Percentiles rank a stretch among this genome's conserved stretches.
These are phyloP conservation scores for Tetrastigma voinierianum DNA, from an alignment of 164 flowering plant genomes.

Conservation along the genomic window DNA sequence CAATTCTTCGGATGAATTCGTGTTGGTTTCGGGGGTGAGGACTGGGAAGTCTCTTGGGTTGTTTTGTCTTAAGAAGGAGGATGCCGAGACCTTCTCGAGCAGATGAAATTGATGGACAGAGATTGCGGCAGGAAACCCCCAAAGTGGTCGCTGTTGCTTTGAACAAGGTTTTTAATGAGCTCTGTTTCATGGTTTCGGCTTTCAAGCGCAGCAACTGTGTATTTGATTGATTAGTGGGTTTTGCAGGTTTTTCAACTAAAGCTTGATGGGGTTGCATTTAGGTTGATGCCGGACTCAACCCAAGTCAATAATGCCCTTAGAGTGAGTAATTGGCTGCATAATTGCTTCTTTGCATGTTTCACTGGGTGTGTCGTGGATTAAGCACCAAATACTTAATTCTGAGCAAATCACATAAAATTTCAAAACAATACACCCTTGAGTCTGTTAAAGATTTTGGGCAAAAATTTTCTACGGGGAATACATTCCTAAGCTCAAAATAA, in stretches of 20 bases:
- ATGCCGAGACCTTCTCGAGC: constrained; percentile 74
- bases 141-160: constrained; percentile 80
- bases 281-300: constrained; percentile 80
- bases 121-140: constrained; percentile 48
- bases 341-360: too few relatives aligned
- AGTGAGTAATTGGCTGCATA: constrained; percentile 34
- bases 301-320: constrained; percentile 72
- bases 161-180: constrained; percentile 52
- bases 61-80: constrained; percentile 72
- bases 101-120: constrained; percentile 66
- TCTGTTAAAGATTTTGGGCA: too few relatives aligned
- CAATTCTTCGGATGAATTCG: constrained; percentile 70
- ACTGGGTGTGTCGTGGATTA: too few relatives aligned
- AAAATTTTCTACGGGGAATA: too few relatives aligned
- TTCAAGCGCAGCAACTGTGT: not conserved
- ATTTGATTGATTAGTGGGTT: constrained; percentile 3
- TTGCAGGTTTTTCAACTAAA: constrained; percentile 80
- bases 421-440: too few relatives aligned
- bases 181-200: too few relatives aligned
- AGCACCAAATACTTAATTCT: too few relatives aligned
- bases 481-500: too few relatives aligned
- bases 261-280: constrained; percentile 78
- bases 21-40: constrained; percentile 63
- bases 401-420: too few relatives aligned
- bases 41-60: constrained; percentile 59